phyloP scores from a whole-genome alignment of 1,284 basidiomycete genomes.

The Spongiforma sp. region DNA sequence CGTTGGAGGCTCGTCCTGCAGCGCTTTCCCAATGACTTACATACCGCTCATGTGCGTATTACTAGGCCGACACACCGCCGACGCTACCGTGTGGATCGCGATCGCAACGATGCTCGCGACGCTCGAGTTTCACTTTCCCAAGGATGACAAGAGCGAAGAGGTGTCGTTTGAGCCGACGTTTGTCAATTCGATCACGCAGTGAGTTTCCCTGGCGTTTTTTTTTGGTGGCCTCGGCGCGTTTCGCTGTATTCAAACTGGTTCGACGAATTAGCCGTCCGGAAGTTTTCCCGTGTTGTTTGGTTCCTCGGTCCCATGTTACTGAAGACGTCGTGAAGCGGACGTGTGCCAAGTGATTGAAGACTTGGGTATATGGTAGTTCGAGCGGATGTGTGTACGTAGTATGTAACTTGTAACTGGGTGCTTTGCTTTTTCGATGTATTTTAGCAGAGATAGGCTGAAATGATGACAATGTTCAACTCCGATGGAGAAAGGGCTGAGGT shows the following conservation, averaged over 20 bases:
- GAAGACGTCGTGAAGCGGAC: background rate
- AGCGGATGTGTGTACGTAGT: no score
- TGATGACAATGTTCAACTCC: no score
- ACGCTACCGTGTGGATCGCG: constrained; percentile 24
- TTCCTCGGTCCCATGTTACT: constrained; percentile 1
- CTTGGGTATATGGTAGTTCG: no score
- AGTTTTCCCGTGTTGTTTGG: constrained; percentile 1
- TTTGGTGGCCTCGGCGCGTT: background rate
- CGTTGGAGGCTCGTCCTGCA: no score
- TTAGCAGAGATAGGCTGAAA: no score
- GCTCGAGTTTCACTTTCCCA: constrained; percentile 24
- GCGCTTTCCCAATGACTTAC: background rate
- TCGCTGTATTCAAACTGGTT: background rate
- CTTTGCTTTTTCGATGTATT: no score
- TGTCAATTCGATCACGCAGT: constrained; percentile 11
- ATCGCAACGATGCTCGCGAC: constrained; percentile 32
- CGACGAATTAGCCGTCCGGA: background rate
- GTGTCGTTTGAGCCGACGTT: constrained; percentile 16
- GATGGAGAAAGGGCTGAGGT: no score
- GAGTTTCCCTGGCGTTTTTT: no score
- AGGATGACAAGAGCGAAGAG: constrained; percentile 15
- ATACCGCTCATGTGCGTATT: background rate
- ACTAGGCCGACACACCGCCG: constrained; percentile 21
- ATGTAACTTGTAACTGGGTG: no score
- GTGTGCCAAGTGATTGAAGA: no score